phyloP scores from a whole-genome alignment of 1,139 yeast genomes.

The Nakaseomyces delphensis region DNA sequence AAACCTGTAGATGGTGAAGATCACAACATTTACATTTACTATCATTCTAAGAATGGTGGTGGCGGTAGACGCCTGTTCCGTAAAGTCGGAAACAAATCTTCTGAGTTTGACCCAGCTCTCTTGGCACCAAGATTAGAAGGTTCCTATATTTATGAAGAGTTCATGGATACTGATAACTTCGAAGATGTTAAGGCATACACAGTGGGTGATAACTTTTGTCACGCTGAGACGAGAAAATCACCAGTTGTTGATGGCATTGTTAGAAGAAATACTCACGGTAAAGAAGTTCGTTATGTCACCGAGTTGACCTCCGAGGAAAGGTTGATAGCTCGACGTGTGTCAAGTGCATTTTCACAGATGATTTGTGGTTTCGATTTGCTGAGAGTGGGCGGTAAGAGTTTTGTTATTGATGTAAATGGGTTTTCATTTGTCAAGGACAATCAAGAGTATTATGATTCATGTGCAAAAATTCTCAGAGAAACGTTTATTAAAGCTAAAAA shows the following conservation, averaged over 20 bases:
- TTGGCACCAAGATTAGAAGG: conserved; percentile 76
- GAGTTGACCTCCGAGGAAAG: conserved; percentile 67
- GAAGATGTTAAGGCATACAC: conserved; percentile 99
- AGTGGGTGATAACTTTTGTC: conserved; percentile 84
- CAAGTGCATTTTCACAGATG: conserved; percentile 77
- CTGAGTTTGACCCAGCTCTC: conserved; percentile 86
- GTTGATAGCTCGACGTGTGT: conserved; percentile 68
- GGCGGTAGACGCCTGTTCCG: conserved; percentile 93
- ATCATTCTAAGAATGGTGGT: conserved; percentile 83
- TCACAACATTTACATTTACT: conserved; percentile 91
- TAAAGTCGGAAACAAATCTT: conserved; percentile 93
- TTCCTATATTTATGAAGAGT: conserved; percentile 83
- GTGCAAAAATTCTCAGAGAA: conserved; percentile 69
- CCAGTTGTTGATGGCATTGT: conserved; percentile 99
- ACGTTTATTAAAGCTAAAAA: conserved; percentile 56
- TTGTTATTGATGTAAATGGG: conserved; percentile 96
- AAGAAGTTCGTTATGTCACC: conserved; percentile 87
- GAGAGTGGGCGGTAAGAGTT: conserved; percentile 80
- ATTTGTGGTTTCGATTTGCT: conserved; percentile 95
- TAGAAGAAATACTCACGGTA: conserved; percentile 93
- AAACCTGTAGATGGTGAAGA: conserved; percentile 99
- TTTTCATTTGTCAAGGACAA: conserved; percentile 96
- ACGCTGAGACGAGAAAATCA: conserved; percentile 96
- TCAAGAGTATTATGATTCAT: conserved; percentile 71
- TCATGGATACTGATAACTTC: conserved; percentile 96